These are phyloP conservation scores for Albifimbria verrucaria DNA, from an alignment of 2,329 filamentous ascomycete genomes.

Conservation along the genomic window DNA sequence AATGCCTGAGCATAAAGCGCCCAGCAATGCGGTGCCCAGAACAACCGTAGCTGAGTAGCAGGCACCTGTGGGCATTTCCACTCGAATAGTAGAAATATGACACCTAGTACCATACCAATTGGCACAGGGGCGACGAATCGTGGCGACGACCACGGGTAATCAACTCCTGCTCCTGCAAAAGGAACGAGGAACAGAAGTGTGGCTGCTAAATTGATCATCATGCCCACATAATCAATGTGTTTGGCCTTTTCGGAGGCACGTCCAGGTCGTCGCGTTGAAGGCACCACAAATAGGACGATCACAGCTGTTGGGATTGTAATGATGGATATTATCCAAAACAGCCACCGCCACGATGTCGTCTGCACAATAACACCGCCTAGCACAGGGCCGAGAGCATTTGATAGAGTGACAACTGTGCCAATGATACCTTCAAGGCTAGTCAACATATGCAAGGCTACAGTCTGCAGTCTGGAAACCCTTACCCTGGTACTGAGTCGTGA, in stretches of 20 bases:
- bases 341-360: background rate
- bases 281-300: background rate
- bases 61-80: background rate
- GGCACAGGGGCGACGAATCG: background rate
- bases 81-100: background rate
- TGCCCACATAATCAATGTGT: background rate
- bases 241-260: background rate
- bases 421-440: too few relatives aligned
- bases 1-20: background rate
- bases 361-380: slow-evolving; percentile 1
- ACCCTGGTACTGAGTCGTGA: slow-evolving; percentile 30
- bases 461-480: background rate
- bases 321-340: slow-evolving; percentile 14
- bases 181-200: background rate
- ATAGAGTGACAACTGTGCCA: background rate
- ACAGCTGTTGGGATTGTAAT: slow-evolving; percentile 2
- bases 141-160: background rate
- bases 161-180: background rate
- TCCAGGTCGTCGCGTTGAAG: background rate
- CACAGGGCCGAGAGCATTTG: background rate
- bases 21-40: background rate
- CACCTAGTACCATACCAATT: background rate
- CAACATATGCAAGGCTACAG: background rate
- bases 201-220: background rate
- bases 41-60: background rate